Evolutionary conservation across 2,329 filamentous ascomycete species (phyloP).

Genomic region (Sclerotinia sclerotiorum): DNA sequence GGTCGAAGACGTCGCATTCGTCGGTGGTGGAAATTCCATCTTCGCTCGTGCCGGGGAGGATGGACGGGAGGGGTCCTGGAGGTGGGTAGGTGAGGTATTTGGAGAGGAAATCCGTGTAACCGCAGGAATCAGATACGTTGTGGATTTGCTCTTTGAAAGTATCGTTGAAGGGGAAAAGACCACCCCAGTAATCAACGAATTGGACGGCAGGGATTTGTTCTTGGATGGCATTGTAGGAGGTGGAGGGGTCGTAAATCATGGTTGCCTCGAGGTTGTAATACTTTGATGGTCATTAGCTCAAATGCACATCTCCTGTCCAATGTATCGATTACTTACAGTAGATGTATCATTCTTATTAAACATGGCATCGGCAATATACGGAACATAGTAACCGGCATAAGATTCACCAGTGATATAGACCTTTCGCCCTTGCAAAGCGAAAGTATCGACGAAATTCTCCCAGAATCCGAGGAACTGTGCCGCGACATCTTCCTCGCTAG

Average conservation of each 20-base stretch:
- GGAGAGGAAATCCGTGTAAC: slow-evolving; percentile 59
- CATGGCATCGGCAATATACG: slow-evolving; percentile 73
- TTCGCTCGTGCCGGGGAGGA: slow-evolving; percentile 47
- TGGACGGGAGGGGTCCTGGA: slow-evolving; percentile 54
- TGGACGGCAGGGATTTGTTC: slow-evolving; percentile 52
- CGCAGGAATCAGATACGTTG: slow-evolving; percentile 55
- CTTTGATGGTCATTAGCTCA: slow-evolving; percentile 41
- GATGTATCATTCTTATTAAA: slow-evolving; percentile 55
- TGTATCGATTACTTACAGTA: slow-evolving; percentile 24
- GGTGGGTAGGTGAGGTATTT: slow-evolving; percentile 70
- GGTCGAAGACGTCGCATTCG: slow-evolving; percentile 59
- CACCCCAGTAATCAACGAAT: slow-evolving; percentile 60
- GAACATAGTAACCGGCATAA: slow-evolving; percentile 67
- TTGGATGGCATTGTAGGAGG: slow-evolving; percentile 52
- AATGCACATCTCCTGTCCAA: background rate
- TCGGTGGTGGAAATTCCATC: slow-evolving; percentile 39
- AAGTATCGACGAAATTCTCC: slow-evolving; percentile 73
- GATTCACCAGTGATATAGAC: slow-evolving; percentile 74
- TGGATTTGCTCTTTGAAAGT: slow-evolving; percentile 55
- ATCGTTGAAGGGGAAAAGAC: slow-evolving; percentile 64
- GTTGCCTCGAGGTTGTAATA: slow-evolving; percentile 69
- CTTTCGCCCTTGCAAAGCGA: slow-evolving; percentile 64
- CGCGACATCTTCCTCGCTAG: slow-evolving; percentile 65
- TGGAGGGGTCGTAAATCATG: slow-evolving; percentile 70
- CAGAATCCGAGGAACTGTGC: slow-evolving; percentile 75